Evolutionary conservation across 495 filamentous ascomycete species (phyloP).

Genomic region (Geoglossum glabrum): DNA sequence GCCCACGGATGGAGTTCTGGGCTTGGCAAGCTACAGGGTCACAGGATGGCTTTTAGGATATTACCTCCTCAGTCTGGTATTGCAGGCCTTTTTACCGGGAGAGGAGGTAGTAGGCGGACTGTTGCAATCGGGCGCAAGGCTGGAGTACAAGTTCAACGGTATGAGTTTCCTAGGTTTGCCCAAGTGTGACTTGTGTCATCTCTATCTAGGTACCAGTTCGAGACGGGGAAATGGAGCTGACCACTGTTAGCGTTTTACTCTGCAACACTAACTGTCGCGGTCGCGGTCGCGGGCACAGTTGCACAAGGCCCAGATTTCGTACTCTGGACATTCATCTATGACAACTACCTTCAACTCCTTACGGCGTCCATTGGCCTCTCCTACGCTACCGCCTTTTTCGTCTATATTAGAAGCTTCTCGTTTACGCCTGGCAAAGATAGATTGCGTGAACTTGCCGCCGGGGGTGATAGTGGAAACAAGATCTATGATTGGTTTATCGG

Average conservation of each 20-base stretch:
- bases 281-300: conserved; percentile 51
- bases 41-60: conserved; percentile 51
- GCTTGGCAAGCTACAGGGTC: conserved; percentile 36
- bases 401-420: conserved; percentile 63
- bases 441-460: conserved; percentile 56
- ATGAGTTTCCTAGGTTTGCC: conserved; percentile 7
- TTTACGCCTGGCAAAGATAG: conserved; percentile 51
- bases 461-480: conserved; percentile 65
- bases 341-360: conserved; percentile 72
- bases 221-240: neutral
- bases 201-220: no score
- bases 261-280: conserved; percentile 43
- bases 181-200: neutral
- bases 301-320: conserved; percentile 61
- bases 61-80: conserved; percentile 52
- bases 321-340: conserved; percentile 80
- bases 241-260: conserved; percentile 48
- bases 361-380: conserved; percentile 66
- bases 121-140: conserved; percentile 46
- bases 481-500: conserved; percentile 97
- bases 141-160: conserved; percentile 88
- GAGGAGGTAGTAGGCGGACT: conserved; percentile 47
- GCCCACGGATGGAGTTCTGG: conserved; percentile 45
- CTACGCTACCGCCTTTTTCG: conserved; percentile 43
- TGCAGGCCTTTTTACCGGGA: conserved; percentile 65